Evolutionary conservation across 352 stramenopile genomes (phyloP).

Genomic region (Peronospora belbahrii): DNA sequence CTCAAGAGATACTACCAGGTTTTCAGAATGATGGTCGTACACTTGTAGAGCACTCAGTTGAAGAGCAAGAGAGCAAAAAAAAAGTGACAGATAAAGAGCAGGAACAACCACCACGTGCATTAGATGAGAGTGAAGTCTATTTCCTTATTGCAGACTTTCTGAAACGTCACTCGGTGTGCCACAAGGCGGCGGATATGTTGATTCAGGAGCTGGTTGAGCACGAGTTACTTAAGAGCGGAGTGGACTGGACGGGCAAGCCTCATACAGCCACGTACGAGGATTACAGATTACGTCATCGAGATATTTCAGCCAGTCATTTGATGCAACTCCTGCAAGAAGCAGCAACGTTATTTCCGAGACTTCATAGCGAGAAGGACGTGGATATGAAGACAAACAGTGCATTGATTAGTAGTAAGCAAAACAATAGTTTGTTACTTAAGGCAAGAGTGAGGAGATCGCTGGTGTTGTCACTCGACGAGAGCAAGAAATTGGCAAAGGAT

Average conservation of each 20-base stretch:
- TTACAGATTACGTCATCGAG: slow-evolving; percentile 62
- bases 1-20: slow-evolving; percentile 14
- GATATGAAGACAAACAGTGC: slow-evolving; percentile 4
- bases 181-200: slow-evolving; percentile 50
- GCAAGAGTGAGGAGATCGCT: slow-evolving; percentile 30
- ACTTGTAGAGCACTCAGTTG: not conserved
- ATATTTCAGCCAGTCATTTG: slow-evolving; percentile 59
- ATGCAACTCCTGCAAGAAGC: slow-evolving; percentile 41
- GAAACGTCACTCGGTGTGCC: slow-evolving; percentile 53
- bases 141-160: slow-evolving; percentile 85
- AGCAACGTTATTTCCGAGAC: slow-evolving; percentile 15
- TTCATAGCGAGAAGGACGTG: slow-evolving; percentile 10
- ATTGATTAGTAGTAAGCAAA: slow-evolving; percentile 2
- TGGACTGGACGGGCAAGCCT: slow-evolving; percentile 56
- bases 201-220: slow-evolving; percentile 61
- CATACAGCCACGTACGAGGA: slow-evolving; percentile 62
- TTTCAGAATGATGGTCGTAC: not conserved
- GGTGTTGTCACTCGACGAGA: slow-evolving; percentile 27
- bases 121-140: slow-evolving; percentile 58
- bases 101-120: not conserved
- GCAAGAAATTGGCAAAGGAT: slow-evolving; percentile 44
- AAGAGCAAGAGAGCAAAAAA: slow-evolving; percentile 11
- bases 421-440: slow-evolving; percentile 50
- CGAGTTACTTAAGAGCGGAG: slow-evolving; percentile 40
- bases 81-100: slow-evolving; percentile 2